Conservation (phyloP, 768 basidiomycete genomes). For the Suillus lakei region DNA sequence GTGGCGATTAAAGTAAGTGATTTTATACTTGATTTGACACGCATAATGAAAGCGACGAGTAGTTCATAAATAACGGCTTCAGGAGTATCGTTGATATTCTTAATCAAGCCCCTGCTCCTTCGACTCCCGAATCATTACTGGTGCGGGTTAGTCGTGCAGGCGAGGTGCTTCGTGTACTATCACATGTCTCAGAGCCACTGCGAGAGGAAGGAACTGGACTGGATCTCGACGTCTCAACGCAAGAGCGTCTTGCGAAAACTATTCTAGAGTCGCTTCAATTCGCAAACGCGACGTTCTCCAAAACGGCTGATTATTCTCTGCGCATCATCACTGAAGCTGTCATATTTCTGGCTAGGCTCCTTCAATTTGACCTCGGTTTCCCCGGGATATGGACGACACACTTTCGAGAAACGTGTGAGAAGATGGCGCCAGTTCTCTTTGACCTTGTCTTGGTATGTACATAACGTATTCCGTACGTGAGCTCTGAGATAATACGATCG, state of each 20-base stretch:
- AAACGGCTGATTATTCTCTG: conserved; percentile 23
- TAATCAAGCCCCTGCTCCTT: conserved; percentile 31
- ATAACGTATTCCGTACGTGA: conserved; percentile 6
- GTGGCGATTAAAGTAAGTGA: conserved; percentile 69
- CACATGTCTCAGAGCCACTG: conserved; percentile 70
- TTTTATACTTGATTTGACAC: neutral
- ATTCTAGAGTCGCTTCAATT: conserved; percentile 51
- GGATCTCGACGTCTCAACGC: conserved; percentile 48
- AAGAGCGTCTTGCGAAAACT: conserved; percentile 60
- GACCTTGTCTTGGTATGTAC: conserved; percentile 55
- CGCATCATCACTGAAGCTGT: conserved; percentile 44
- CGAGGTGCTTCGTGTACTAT: conserved; percentile 71
- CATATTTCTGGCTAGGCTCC: conserved; percentile 64
- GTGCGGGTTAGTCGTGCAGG: conserved; percentile 59
- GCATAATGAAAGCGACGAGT: neutral
- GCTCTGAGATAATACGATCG: conserved; percentile 12
- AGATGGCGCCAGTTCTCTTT: conserved; percentile 49
- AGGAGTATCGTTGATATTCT: conserved; percentile 65
- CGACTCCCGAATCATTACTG: conserved; percentile 33
- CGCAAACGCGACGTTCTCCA: conserved; percentile 42
- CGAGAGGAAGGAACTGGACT: conserved; percentile 54
- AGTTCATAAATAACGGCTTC: conserved; percentile 82
- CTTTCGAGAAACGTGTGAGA: conserved; percentile 50
- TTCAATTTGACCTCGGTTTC: conserved; percentile 78
- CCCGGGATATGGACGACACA: conserved; percentile 58